Evolutionary conservation across 352 stramenopile species (phyloP), one percentile per base, ranked within the genome.

Genomic region (Pythium utonaiense): DNA sequence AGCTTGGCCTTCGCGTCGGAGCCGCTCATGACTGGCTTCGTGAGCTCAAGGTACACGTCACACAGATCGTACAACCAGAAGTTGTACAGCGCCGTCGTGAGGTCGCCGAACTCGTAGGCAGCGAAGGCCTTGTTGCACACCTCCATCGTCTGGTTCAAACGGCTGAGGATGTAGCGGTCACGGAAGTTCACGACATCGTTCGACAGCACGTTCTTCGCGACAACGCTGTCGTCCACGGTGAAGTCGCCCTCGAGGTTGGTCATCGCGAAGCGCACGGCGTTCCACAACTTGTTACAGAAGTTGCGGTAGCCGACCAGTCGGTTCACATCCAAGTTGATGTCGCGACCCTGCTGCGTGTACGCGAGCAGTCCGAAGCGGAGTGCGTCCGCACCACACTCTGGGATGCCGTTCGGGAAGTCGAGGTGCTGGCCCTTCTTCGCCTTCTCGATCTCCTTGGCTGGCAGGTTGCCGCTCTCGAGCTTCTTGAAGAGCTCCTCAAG

Each of bases 241-340:
- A 89, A 88, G 16, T 70, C 81, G 31, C 73, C 77, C 34, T 95
- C 96, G 14, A 99, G 78, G 78, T 99, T 98, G 33, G 94, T 94
- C 64, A 99, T 89, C 44, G 96, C 96, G 74, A 99, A 99, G 48
- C 94, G 92, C 52, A 96, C 98, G 7, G 96, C 97, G 73, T 99
- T 99, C 98, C 98, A 99, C 25, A 99, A 83, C 77, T 99, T 99
- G 88, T 99, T 99, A 68, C 98, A 99, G 73, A 99, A 99, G 75
- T 99, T 97, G 57, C 98, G 90, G 77, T 99, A 99, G 27, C 94
- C 96, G 42, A 99, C 96, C 19, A 99, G 86, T 59, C 97, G 90
- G 57, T 99, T 98, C 69, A 99, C 99, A 77, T 99, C 98, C 55
- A 99, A 74, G 75, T 99, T 99, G 63, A 99, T 98, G 77, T 99